phyloP scores from a whole-genome alignment of 164 flowering plant genomes.

The Warburgia ugandensis region DNA sequence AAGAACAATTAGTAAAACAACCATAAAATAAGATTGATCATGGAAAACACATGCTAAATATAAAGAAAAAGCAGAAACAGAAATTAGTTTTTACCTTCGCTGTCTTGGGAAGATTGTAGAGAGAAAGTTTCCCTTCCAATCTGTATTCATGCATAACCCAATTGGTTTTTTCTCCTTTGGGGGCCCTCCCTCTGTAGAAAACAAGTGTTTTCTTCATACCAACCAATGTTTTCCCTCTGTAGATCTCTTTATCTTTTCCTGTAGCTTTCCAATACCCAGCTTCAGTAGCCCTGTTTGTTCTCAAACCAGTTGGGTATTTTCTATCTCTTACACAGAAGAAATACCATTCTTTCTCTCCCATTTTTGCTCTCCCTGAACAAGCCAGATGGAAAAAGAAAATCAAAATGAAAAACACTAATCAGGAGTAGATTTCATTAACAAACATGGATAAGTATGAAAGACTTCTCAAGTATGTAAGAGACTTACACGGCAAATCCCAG shows the following conservation, averaged over 20 bases:
- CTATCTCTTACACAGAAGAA: slow-evolving; percentile 92
- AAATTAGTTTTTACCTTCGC: slow-evolving; percentile 38
- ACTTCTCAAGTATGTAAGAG: not conserved
- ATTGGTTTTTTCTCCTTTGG: slow-evolving; percentile 75
- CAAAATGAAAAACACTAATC: not conserved
- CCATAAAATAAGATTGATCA: not conserved
- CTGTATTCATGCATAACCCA: slow-evolving; percentile 98
- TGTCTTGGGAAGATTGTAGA: slow-evolving; percentile 56
- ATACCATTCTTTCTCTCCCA: slow-evolving; percentile 96
- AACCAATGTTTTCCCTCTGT: slow-evolving; percentile 57
- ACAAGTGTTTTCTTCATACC: slow-evolving; percentile 98
- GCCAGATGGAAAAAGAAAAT: slow-evolving; percentile 1
- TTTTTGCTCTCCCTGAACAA: slow-evolving; percentile 70
- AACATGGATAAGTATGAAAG: not conserved
- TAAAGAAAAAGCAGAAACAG: not conserved
- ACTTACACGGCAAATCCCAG: slow-evolving; percentile 90
- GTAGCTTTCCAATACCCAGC: slow-evolving; percentile 98
- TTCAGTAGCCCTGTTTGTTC: slow-evolving; percentile 90
- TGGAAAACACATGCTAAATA: slow-evolving; percentile 11
- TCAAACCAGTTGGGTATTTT: slow-evolving; percentile 88
- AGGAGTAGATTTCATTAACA: not conserved
- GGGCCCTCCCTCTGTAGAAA: slow-evolving; percentile 94
- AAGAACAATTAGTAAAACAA: not conserved
- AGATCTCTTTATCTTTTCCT: slow-evolving; percentile 90
- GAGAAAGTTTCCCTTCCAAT: slow-evolving; percentile 67